These are phyloP conservation scores for Daedaleopsis nitida DNA, from an alignment of 768 basidiomycete species.

Conservation along the genomic window DNA sequence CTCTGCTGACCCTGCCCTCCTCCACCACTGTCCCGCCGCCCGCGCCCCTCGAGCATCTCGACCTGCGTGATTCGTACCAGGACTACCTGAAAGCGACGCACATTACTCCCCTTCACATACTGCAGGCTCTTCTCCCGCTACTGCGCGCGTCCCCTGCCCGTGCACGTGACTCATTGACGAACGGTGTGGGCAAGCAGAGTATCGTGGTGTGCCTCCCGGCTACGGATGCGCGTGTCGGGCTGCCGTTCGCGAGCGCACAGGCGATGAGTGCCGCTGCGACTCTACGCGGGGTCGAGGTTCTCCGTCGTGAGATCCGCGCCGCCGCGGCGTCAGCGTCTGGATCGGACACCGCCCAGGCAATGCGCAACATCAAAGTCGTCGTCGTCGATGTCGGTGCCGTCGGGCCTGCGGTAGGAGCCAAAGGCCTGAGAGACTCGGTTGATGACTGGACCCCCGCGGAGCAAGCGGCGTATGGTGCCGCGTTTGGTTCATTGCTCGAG, in stretches of 20 bases:
- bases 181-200: constrained; percentile 39
- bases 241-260: constrained; percentile 65
- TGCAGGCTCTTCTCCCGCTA: constrained; percentile 77
- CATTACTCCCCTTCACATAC: constrained; percentile 72
- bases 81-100: constrained; percentile 76
- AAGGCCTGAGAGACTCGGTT: constrained; percentile 47
- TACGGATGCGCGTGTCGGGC: constrained; percentile 68
- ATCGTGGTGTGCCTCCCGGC: constrained; percentile 79
- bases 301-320: constrained; percentile 69
- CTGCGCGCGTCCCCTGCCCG: constrained; percentile 67
- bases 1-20: constrained; percentile 61
- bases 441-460: constrained; percentile 77
- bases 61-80: constrained; percentile 62
- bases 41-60: constrained; percentile 72
- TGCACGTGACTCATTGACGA: constrained; percentile 51
- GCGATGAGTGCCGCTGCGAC: constrained; percentile 80
- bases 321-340: constrained; percentile 55
- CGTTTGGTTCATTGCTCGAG: constrained; percentile 55
- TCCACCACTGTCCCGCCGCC: constrained; percentile 37
- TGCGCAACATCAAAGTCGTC: constrained; percentile 70
- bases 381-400: constrained; percentile 74
- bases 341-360: constrained; percentile 55
- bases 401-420: constrained; percentile 24
- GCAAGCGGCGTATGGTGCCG: constrained; percentile 69
- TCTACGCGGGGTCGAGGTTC: constrained; percentile 68